Base-by-base conservation (phyloP, 2,329 filamentous ascomycete genomes). In the Penicillium sp. region DNA sequence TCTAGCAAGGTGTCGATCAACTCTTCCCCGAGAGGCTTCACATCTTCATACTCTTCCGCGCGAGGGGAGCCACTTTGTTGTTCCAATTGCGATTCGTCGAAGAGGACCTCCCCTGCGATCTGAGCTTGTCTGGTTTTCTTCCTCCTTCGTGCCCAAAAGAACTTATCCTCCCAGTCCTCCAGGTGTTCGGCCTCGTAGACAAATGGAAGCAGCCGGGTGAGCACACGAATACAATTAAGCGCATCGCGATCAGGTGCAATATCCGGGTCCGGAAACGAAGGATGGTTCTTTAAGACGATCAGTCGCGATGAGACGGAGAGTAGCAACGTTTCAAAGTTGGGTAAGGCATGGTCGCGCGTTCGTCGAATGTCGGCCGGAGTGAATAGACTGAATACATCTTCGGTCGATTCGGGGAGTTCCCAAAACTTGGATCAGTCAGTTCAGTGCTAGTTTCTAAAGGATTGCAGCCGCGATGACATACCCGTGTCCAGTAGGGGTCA, bases 351-450 rank as follows among this genome's bases (percentile, higher is more conserved):
- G 64, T 95, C 90, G 60, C 89, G 80, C 30, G 87, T 89, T 51
- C 89, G 81, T 45, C 89, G 85, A 47, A 95, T 90, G 61, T 93
- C 85, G 41, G 82, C 80, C 4, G 88, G 80, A 25, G 89, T 88
- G 68, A 95, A 96, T 44, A 96, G 78, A 60, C 87, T 94, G 71
- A 96, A 96, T 57, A 98, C 82, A 71, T 98, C 92, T 61, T 96
- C 92, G 35, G 86, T 80, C 10, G 88, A 89, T 66, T 96, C 92
- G 46, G 92, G 92, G 29, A 98, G 80, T 65, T 95, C 86, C 89
- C 90, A 96, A 70, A 96, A 96, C 85, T 95, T 39, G 8, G 16
- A 25, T 32, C 10, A 11, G 42, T 64, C 37, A 67, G 56, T 29
- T 13, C 8, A 22, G 18, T 5, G 18, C 9, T 9, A 22, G 18